These are phyloP conservation scores for Sporodiniella umbellata DNA, from an alignment of 371 early-diverging fungal genomes.

Conservation along the genomic window DNA sequence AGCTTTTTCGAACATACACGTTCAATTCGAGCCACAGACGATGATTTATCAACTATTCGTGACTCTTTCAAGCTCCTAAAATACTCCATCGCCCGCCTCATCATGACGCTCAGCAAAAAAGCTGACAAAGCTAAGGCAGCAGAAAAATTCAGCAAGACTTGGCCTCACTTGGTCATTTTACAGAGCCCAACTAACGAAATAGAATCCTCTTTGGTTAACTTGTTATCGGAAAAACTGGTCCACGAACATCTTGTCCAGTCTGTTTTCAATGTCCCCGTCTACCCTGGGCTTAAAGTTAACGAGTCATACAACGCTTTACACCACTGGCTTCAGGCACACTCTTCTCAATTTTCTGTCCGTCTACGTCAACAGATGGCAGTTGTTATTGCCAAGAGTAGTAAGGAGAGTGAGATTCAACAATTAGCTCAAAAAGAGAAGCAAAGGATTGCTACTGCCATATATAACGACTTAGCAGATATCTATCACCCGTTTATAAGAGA, in stretches of 20 bases:
- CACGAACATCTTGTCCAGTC: conserved; percentile 46
- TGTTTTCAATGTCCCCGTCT: conserved; percentile 49
- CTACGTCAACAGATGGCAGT: conserved; percentile 58
- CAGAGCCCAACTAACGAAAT: conserved; percentile 32
- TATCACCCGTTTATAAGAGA: conserved; percentile 45
- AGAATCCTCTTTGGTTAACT: conserved; percentile 49
- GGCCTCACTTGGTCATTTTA: conserved; percentile 32
- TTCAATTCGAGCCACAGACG: conserved; percentile 58
- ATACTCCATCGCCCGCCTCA: conserved; percentile 51
- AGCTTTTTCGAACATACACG: conserved; percentile 58
- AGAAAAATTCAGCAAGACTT: conserved; percentile 28
- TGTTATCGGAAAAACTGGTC: conserved; percentile 55
- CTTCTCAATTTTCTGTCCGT: conserved; percentile 49
- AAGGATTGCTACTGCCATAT: conserved; percentile 30
- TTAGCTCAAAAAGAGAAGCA: conserved; percentile 37
- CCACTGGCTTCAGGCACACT: conserved; percentile 47
- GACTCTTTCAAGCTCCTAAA: conserved; percentile 56
- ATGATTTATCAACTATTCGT: conserved; percentile 60
- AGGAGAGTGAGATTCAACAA: conserved; percentile 42
- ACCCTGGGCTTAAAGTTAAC: conserved; percentile 53
- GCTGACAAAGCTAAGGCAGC: conserved; percentile 47
- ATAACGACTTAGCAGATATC: conserved; percentile 42
- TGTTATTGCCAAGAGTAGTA: conserved; percentile 48
- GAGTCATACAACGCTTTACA: conserved; percentile 49
- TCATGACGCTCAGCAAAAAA: conserved; percentile 55